Evolutionary conservation across 225 moss, liverwort and hornwort species (phyloP), one percentile per base, ranked within the genome.

Genomic region (Physcomitrellopsis africana): DNA sequence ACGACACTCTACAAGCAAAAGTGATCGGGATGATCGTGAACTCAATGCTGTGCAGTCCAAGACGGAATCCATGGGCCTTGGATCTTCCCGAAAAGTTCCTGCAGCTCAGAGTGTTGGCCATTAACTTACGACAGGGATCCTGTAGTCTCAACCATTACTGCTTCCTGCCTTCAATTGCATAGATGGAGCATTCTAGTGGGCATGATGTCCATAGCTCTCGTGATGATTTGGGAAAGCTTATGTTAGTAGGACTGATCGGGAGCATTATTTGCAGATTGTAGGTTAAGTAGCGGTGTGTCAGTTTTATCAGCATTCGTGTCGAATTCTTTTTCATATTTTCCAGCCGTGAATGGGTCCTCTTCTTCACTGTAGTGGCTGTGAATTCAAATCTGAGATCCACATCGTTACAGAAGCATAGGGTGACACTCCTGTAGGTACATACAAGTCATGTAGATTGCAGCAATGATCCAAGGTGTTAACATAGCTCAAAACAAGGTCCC

Each of bases 41-140:
- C 96, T 94, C 68, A 85, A 81, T 86, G 92, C 91, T 81, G 94
- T 94, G 83, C 96, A 96, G 87, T 94, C 94, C 24, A 96, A 92
- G 96, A 96, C 96, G 58, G 96, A 96, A 86, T 94, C 92, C 11
- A 94, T 94, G 96, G 94, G 96, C 68, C 88, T 94, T 70, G 96
- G 96, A 54, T 92, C 88, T 73, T 76, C 91, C 3, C 91, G 92
- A 59, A 96, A 96, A 81, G 91, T 91, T 49, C 80, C 96, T 57
- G 90, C 90, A 68, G 88, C 88, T 63, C 88, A 89, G 72, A 83
- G 83, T 83, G 88, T 83, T 20, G 88, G 85, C 68, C 88, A 81
- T 72, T 89, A 67, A 85, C 74, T 76, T 74, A 63, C 10, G 70
- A 70, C 70, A 73, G 60, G 80, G 52, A 70, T 74, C 70, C 58